Conservation (phyloP, 129 eudicot species). For the sunflower (Helianthus annuus) region DNA sequence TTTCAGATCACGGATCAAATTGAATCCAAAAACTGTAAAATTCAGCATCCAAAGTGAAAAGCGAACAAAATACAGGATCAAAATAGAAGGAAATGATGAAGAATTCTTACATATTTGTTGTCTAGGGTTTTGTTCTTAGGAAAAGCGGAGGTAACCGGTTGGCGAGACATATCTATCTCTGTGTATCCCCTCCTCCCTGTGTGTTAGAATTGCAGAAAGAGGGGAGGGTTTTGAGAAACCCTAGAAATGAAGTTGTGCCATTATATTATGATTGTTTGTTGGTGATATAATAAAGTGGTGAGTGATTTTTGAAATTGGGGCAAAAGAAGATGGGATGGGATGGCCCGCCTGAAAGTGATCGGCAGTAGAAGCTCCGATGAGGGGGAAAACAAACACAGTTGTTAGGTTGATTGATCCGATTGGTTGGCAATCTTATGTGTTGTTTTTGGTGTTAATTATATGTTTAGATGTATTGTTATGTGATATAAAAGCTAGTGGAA, state of each 20-base stretch:
- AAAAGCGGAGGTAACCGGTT: slow-evolving; percentile 56
- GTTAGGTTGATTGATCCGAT: slow-evolving; percentile 21
- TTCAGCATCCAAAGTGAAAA: slow-evolving; percentile 16
- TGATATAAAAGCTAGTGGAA: too few relatives aligned
- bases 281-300: slow-evolving; percentile 2
- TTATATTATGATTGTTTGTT: background rate
- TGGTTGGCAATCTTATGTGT: slow-evolving; percentile 4
- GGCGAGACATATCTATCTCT: slow-evolving; percentile 65
- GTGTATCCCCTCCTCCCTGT: background rate
- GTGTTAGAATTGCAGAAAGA: background rate
- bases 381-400: background rate
- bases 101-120: slow-evolving; percentile 76
- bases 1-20: background rate
- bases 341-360: slow-evolving; percentile 26
- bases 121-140: slow-evolving; percentile 91
- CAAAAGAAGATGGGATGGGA: background rate
- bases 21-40: background rate
- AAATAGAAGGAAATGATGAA: background rate
- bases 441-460: too few relatives aligned
- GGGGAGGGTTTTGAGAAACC: slow-evolving; percentile 38
- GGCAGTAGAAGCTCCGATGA: slow-evolving; percentile 30
- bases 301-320: slow-evolving; percentile 1
- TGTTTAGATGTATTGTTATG: too few relatives aligned
- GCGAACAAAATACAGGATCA: background rate
- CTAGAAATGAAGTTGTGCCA: slow-evolving; percentile 32